phyloP scores from a whole-genome alignment of 1,284 basidiomycete genomes.

The Limonomyces culmigenus region DNA sequence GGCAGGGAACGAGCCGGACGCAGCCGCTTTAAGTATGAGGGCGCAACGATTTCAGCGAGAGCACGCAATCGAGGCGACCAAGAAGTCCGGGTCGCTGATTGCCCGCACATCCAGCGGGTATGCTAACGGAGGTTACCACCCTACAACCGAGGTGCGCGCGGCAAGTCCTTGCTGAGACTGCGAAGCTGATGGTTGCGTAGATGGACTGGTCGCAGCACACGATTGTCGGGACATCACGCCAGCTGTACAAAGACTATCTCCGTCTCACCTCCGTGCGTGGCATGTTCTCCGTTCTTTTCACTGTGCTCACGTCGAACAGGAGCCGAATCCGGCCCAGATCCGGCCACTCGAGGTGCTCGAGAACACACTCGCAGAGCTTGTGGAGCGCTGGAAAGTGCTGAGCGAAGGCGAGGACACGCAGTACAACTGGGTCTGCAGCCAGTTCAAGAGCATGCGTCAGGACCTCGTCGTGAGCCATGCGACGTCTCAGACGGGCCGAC shows the following conservation, averaged over 20 bases:
- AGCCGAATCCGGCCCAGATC: slow-evolving; percentile 90
- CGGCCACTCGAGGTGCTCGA: slow-evolving; percentile 77
- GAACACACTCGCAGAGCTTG: slow-evolving; percentile 77
- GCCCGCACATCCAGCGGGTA: no score
- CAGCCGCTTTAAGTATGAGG: slow-evolving; percentile 47
- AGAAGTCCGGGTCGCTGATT: slow-evolving; percentile 26
- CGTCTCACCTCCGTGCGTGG: slow-evolving; percentile 76
- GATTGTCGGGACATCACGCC: slow-evolving; percentile 81
- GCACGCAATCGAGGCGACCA: slow-evolving; percentile 62
- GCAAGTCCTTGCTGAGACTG: slow-evolving; percentile 29
- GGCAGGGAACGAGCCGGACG: slow-evolving; percentile 40
- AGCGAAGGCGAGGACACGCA: slow-evolving; percentile 36
- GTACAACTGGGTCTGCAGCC: slow-evolving; percentile 92
- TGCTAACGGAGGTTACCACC: no score
- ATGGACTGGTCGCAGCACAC: no score
- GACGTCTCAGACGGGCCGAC: slow-evolving; percentile 4
- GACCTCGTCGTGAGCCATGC: slow-evolving; percentile 75
- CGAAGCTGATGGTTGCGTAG: no score
- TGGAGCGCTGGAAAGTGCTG: slow-evolving; percentile 81
- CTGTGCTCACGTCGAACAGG: slow-evolving; percentile 25
- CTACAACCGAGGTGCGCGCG: slow-evolving; percentile 52
- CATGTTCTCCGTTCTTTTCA: slow-evolving; percentile 2
- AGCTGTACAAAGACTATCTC: slow-evolving; percentile 92
- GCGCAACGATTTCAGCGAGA: slow-evolving; percentile 69
- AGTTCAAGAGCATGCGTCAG: slow-evolving; percentile 95